Base-by-base conservation (phyloP, 2,329 filamentous ascomycete species). In the Graphium sp. region DNA sequence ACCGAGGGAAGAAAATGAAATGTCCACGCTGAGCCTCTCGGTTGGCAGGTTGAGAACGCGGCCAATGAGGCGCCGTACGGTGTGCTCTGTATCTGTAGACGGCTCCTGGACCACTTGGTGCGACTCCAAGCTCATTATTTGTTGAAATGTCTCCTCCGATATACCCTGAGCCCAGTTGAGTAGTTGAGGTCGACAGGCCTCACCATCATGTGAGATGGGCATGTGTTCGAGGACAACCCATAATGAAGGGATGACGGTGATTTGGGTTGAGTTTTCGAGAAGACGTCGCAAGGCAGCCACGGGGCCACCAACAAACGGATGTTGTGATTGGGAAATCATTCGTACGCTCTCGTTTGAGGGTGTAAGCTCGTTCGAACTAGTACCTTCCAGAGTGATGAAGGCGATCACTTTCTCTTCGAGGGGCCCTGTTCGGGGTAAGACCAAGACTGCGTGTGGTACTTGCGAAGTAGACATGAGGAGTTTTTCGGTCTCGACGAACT, bases 101-200 rank as follows among this genome's bases (percentile, higher is more conserved):
- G 56, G 55, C 15, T 44, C 41, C 25, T 47, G 44, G 7, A 52
- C 30, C 4, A 41, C 36, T 21, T 51, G 47, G 19, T 54, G 47
- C 7, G 46, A 47, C 15, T 55, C 49, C 13, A 62, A 42, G 26
- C 49, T 51, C 42, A 60, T 49, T 23, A 65, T 56, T 26, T 55
- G 56, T 23, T 52, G 48, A 36, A 62, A 55, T 15, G 51, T 36
- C 17, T 55, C 48, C 29, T 62, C 53, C 34, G 60, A 59, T 26
- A 60, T 53, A 35, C 66, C 66, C 42, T 66, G 61, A 16, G 57
- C 55, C 63, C 63, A 67, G 4, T 58, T 63, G 33, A 62, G 60
- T 24, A 67, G 37, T 32, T 48, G 51, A 18, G 60, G 49, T 23
- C 52, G 46, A 37, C 65, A 50, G 27, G 53, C 42, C 13, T 50